These are phyloP conservation scores for Dryadomyces quercivorus DNA, from an alignment of 2,329 filamentous ascomycete genomes.

Conservation along the genomic window DNA sequence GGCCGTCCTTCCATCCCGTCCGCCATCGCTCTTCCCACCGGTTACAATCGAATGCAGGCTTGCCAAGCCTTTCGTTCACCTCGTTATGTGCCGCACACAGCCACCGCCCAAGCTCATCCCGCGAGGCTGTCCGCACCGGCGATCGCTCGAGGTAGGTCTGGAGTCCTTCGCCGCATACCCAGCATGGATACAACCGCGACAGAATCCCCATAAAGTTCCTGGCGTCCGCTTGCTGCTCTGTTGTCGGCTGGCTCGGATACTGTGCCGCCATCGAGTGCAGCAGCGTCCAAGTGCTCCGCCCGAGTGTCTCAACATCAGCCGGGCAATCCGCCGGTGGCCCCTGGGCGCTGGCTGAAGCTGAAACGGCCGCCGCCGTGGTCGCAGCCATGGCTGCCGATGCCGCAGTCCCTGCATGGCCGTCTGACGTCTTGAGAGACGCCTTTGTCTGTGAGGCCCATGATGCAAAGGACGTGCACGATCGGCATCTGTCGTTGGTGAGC, in stretches of 20 bases:
- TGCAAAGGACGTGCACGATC: constrained; percentile 57
- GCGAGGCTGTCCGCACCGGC: constrained; percentile 44
- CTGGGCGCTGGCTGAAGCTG: constrained; percentile 22
- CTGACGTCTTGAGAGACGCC: constrained; percentile 22
- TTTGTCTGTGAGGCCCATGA: constrained; percentile 45
- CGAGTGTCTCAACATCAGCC: constrained; percentile 77
- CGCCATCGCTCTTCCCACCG: constrained; percentile 92
- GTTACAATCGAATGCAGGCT: constrained; percentile 78
- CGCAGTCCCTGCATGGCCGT: constrained; percentile 18
- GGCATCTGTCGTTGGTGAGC: constrained; percentile 42
- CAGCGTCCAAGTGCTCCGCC: constrained; percentile 83
- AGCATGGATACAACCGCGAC: constrained; percentile 84
- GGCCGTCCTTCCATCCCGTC: constrained; percentile 69
- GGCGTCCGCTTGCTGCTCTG: constrained; percentile 62
- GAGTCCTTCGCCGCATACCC: constrained; percentile 90
- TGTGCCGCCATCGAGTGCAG: constrained; percentile 82
- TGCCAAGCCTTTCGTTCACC: constrained; percentile 81
- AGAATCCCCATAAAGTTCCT: constrained; percentile 69
- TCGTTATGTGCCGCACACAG: constrained; percentile 80
- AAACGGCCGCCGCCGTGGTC: constrained; percentile 18
- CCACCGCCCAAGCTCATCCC: constrained; percentile 68
- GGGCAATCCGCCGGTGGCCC: constrained; percentile 58
- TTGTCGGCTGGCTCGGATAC: constrained; percentile 62
- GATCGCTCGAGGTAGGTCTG: constrained; percentile 65
- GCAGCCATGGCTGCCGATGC: constrained; percentile 15